Conservation (phyloP, 2,329 filamentous ascomycete genomes). For the Amauroascus verrucosus region DNA sequence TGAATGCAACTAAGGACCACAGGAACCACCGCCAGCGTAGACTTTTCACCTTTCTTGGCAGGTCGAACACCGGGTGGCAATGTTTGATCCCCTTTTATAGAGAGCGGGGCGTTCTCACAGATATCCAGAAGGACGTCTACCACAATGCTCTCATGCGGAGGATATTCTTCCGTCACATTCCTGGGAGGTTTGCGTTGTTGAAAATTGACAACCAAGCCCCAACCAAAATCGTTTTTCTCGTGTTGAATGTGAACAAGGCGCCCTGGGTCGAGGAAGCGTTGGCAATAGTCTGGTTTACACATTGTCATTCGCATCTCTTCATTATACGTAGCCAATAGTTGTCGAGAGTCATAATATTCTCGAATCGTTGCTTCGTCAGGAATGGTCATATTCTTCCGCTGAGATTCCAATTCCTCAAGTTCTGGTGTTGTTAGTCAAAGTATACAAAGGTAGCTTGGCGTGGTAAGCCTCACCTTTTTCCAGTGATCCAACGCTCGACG, state of each 20-base stretch:
- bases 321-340: conserved; percentile 71
- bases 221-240: conserved; percentile 73
- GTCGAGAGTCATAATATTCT: conserved; percentile 84
- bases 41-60: conserved; percentile 51
- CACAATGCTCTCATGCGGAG: conserved; percentile 66
- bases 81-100: conserved; percentile 52
- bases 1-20: conserved; percentile 79
- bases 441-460: conserved; percentile 1
- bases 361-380: conserved; percentile 79
- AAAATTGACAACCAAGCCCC: conserved; percentile 79
- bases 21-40: conserved; percentile 71
- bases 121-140: conserved; percentile 69
- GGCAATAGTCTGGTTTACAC: conserved; percentile 76
- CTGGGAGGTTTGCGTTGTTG: conserved; percentile 55
- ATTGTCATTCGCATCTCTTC: conserved; percentile 88
- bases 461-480: conserved; percentile 50
- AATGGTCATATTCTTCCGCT: conserved; percentile 64
- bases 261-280: conserved; percentile 78
- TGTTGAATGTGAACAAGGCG: conserved; percentile 79
- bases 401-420: conserved; percentile 63
- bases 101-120: conserved; percentile 43
- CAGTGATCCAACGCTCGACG: conserved; percentile 68
- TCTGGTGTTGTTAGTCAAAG: conserved; percentile 40
- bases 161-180: conserved; percentile 55
- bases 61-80: conserved; percentile 54